Base-by-base conservation (phyloP, 2,329 filamentous ascomycete genomes). In the Elsinoe australis region DNA sequence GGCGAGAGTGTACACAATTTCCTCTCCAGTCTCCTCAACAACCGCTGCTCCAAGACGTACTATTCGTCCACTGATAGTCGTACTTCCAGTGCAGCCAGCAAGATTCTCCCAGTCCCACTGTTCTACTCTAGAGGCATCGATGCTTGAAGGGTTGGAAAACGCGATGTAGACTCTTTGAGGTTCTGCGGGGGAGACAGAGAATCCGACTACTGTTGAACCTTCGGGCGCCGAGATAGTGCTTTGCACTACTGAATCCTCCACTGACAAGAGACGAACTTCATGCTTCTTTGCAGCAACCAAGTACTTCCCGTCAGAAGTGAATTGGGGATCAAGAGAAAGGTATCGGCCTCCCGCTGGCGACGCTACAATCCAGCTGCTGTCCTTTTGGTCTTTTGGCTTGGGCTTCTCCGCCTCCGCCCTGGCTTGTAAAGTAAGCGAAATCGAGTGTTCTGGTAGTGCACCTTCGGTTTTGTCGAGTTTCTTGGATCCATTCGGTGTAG, bases 221-320 rank as follows among this genome's bases (percentile, higher is more conserved):
- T 70, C 55, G n/a, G 67, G 64, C 21, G 82, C 69, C 9, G 76
- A 69, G 41, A 95, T 82, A 49, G 80, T 79, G 55, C 87, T 81
- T 36, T 87, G 72, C 17, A 94, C 77, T 42, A 94, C 76, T 1
- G 92, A 96, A 48, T 87, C 88, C 54, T 78, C 72, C 22, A 86
- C 79, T 1, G 85, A 85, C 65, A 92, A 50, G 3, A 64, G 49
- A 36, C 61, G 59, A 2, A 61, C 54, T 38, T 62, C 57, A 12
- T 56, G 57, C 1, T 54, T 50, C n/a, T 56, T 63, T 9, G 59
- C 58, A 31, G 59, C 55, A 12, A 62, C 53, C 21, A 63, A 35
- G 45, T 54, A 61, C 24, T 55, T 52, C n/a, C 56, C 53, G 60
- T 82, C 75, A n/a, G 55, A 53, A 2, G 76, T 74, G 58, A 81